A percentile compares a stretch with the other conserved stretches of the same genome.
Conservation (phyloP, 2,329 filamentous ascomycete species). For the Trichoderma koningii region DNA sequence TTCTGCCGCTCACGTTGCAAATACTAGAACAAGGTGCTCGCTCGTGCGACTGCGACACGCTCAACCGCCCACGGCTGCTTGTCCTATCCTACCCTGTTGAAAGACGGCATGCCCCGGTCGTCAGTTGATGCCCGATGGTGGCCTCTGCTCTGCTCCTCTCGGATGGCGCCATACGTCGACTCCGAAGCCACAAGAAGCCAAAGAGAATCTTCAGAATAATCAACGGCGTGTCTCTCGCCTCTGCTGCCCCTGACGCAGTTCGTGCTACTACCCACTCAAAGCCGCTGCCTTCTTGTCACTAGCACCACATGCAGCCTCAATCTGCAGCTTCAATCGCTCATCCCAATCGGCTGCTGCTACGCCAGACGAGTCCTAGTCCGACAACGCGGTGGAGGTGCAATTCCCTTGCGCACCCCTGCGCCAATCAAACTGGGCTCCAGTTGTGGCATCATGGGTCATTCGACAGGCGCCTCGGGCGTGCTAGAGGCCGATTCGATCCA, state of each 20-base stretch:
- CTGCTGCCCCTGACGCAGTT: conserved; percentile 16
- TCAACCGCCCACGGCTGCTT: neutral
- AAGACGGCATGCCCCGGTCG: conserved; percentile 3
- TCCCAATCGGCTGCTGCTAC: neutral
- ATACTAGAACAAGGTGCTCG: neutral
- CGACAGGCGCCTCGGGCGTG: neutral
- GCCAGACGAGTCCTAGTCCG: conserved; percentile 2
- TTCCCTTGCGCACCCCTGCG: conserved; percentile 19
- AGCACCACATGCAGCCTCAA: neutral
- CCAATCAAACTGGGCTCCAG: conserved; percentile 24
- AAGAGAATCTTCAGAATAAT: neutral
- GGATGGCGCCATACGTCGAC: conserved; percentile 12
- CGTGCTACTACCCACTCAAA: neutral
- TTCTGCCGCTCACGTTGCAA: conserved; percentile 7
- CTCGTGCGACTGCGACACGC: conserved; percentile 10
- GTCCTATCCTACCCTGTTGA: neutral
- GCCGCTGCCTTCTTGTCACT: neutral
- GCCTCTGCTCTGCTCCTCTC: neutral
- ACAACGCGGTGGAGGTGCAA: conserved; percentile 6
- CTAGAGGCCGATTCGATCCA: neutral
- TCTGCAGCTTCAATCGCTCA: too few species aligned
- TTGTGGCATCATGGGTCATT: neutral
- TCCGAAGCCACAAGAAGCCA: too few species aligned
- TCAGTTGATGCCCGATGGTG: conserved; percentile 2
- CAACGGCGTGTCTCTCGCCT: conserved; percentile 1